Base-by-base conservation (phyloP, 208 protist species). In the Porcisia deanei region DNA sequence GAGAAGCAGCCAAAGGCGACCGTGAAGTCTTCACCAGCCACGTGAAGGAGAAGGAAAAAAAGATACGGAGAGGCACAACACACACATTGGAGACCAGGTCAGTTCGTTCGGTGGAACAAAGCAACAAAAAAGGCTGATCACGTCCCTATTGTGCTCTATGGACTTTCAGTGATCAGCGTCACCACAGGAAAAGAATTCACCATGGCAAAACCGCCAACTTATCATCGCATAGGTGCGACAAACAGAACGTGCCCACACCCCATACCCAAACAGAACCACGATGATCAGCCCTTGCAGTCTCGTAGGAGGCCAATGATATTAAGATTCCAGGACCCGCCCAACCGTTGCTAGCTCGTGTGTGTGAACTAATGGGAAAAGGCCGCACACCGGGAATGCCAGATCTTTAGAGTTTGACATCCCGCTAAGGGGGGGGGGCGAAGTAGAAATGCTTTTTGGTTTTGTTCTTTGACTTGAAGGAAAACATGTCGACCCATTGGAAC, bases 381-480 rank as follows among this genome's bases (percentile, higher is more conserved):
- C 37, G 3, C 39, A 30, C 20, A 66, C n/a, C 39, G 30, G 43
- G 18, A 25, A 18, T 30, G 2, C 39, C 61, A 49, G 5, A 8
- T 10, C 39, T 30, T 45, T 66, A 43, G 37, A 49, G 39, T 45
- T n/a, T 47, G 16, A 7, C 37, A 16, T 25, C 57, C 25, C 58
- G 0, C 25, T 34, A 34, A 9, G 30, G 10, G 0, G 39, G 25
- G 20, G 61, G 37, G 16, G 18, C 25, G 41, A 64, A 64, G 39
- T 16, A 43, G 37, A 18, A 25, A 8, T 22, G 10, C 45, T 18
- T 25, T 47, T 14, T 66, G 37, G 9, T n/a, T 66, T 18, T 66
- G 61, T n/a, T 66, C 34, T 25, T 66, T 43, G 61, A 14, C 61
- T 30, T 66, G 39, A 47, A 66, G 39, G 43, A 66, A 66, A 2